Percentiles rank a stretch among this genome's conserved stretches.
Conservation (phyloP, 192 early-diverging fungal species). For the Geosiphon pyriformis region DNA sequence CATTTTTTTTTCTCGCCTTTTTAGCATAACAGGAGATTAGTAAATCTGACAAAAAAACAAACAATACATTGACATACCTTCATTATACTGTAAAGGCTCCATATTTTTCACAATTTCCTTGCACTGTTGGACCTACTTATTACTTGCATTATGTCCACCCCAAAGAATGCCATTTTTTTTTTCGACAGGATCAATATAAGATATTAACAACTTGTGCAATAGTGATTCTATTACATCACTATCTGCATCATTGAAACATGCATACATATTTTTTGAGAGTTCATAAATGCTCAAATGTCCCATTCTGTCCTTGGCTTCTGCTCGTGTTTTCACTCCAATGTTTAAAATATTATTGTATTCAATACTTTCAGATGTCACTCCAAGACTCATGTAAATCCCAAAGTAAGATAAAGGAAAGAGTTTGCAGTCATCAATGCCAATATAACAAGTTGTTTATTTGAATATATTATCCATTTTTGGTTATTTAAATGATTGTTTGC, state of each 20-base stretch:
- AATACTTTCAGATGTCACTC: background rate
- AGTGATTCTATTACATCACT: background rate
- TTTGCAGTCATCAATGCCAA: background rate
- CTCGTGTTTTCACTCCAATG: background rate
- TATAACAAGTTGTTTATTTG: background rate
- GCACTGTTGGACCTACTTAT: background rate
- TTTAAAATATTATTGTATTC: background rate
- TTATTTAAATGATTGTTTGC: background rate
- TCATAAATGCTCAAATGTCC: background rate
- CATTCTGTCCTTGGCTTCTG: background rate
- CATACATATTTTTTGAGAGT: background rate
- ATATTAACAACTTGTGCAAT: background rate
- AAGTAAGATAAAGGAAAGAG: background rate
- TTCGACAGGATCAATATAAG: background rate
- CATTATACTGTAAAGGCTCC: background rate
- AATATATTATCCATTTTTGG: background rate
- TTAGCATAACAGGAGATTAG: too few relatives aligned
- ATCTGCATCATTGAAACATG: background rate
- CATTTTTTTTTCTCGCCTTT: too few relatives aligned
- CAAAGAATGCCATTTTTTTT: background rate
- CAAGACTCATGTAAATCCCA: background rate
- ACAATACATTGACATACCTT: too few relatives aligned
- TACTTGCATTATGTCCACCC: background rate
- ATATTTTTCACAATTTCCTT: background rate
- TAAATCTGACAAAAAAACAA: too few relatives aligned